Evolutionary conservation across 805 yeast genomes (phyloP).

Genomic region (Metschnikowia chrysomelidarum): DNA sequence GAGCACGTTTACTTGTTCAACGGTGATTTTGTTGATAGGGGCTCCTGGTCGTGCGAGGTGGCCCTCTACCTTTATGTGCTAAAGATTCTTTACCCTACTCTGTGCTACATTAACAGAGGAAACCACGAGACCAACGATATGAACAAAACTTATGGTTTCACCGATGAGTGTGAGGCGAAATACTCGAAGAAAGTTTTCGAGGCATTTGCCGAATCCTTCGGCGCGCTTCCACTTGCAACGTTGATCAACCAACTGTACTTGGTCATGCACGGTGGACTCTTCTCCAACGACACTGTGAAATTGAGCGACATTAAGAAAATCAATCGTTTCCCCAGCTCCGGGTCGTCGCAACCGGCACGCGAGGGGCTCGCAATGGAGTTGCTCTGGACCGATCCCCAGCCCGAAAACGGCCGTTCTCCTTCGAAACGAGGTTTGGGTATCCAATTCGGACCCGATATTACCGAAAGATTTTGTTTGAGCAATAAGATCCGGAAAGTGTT

Average conservation of each 20-base stretch:
- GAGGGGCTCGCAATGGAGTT: constrained; percentile 95
- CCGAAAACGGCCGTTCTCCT: constrained; percentile 71
- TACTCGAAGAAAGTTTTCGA: constrained; percentile 77
- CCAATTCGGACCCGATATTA: constrained; percentile 96
- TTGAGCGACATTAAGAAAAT: constrained; percentile 71
- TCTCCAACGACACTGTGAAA: constrained; percentile 70
- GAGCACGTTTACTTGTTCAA: constrained; percentile 81
- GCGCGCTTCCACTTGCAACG: constrained; percentile 81
- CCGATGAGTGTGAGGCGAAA: constrained; percentile 91
- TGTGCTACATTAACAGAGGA: constrained; percentile 81
- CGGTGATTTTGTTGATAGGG: constrained; percentile 97
- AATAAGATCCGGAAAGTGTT: constrained; percentile 78
- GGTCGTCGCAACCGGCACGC: constrained; percentile 75
- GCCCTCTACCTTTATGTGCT: constrained; percentile 75
- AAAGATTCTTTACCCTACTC: constrained; percentile 71
- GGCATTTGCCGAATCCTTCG: constrained; percentile 83
- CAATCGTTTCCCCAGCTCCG: constrained; percentile 56
- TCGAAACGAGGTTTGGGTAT: constrained; percentile 94
- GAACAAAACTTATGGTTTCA: constrained; percentile 96
- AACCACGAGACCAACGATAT: constrained; percentile 96
- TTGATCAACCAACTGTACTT: constrained; percentile 75
- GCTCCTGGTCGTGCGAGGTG: constrained; percentile 97
- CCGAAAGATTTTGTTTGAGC: constrained; percentile 67
- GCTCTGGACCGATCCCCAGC: constrained; percentile 96
- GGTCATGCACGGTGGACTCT: constrained; percentile 94